Percentiles rank a stretch among this genome's conserved stretches.
phyloP scores from a whole-genome alignment of 352 stramenopile species.

The Halophytophthora batemanensis region DNA sequence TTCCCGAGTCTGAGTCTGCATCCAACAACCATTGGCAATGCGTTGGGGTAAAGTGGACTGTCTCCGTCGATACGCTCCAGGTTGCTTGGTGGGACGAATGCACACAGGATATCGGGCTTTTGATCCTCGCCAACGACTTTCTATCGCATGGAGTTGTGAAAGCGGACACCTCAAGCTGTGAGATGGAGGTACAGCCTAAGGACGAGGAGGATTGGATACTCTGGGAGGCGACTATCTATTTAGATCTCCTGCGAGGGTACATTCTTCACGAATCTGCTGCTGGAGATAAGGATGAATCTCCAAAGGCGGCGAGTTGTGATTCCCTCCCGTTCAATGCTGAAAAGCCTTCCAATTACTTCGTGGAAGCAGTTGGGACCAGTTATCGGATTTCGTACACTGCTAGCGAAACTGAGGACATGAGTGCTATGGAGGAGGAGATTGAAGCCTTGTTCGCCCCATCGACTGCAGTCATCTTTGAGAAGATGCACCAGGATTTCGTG shows the following conservation, averaged over 20 bases:
- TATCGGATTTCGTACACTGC: constrained; percentile 37
- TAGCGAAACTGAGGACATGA: constrained; percentile 13
- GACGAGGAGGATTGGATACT: constrained; percentile 30
- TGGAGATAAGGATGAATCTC: constrained; percentile 8
- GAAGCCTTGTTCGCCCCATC: constrained; percentile 29
- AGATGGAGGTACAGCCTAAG: not conserved
- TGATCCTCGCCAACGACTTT: constrained; percentile 50
- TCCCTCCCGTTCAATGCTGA: constrained; percentile 31
- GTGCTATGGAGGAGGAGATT: constrained; percentile 23
- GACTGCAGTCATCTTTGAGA: constrained; percentile 24
- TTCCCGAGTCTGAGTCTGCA: not conserved
- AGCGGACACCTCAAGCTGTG: not conserved
- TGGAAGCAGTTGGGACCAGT: constrained; percentile 59
- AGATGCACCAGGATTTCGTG: constrained; percentile 48
- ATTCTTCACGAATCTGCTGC: constrained; percentile 36
- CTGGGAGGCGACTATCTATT: constrained; percentile 57
- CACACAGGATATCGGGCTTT: constrained; percentile 48
- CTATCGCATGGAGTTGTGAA: constrained; percentile 47
- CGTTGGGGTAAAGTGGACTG: constrained; percentile 59
- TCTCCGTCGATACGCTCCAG: constrained; percentile 55
- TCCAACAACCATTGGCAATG: constrained; percentile 26
- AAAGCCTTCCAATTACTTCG: constrained; percentile 50
- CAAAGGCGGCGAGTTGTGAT: constrained; percentile 5
- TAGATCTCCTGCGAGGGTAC: constrained; percentile 56
- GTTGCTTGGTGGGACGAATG: constrained; percentile 64